Evolutionary conservation across 257 asterid genomes (phyloP).

Genomic region (Ocimum tenuiflorum): DNA sequence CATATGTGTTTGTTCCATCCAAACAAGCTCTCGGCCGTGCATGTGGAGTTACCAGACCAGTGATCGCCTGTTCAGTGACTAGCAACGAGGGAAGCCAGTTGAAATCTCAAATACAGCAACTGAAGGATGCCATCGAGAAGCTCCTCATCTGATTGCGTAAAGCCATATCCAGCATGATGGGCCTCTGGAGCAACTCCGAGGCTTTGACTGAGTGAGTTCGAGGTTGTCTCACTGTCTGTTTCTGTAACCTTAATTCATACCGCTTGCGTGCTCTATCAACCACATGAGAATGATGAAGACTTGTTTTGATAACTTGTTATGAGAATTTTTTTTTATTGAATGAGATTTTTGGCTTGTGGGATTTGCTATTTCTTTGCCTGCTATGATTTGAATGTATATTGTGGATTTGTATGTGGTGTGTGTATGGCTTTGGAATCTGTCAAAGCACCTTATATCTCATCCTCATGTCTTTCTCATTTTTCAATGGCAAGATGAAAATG

Average conservation of each 20-base stretch:
- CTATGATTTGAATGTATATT: no score
- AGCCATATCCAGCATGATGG: conserved; percentile 33
- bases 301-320: no score
- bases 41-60: conserved; percentile 89
- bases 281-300: no score
- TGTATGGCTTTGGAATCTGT: no score
- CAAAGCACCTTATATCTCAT: no score
- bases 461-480: no score
- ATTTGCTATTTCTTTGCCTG: background rate
- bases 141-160: conserved; percentile 33
- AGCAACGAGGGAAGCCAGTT: conserved; percentile 83
- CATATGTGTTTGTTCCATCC: conserved; percentile 65
- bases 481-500: no score
- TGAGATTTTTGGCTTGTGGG: no score
- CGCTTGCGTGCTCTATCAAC: background rate
- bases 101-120: conserved; percentile 77
- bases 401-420: no score
- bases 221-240: conserved; percentile 15
- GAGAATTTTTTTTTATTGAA: no score
- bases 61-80: conserved; percentile 80
- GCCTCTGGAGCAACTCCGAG: conserved; percentile 26
- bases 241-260: conserved; percentile 19
- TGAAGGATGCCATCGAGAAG: conserved; percentile 48
- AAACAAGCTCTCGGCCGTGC: conserved; percentile 89
- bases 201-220: conserved; percentile 32